Base-by-base conservation (phyloP, 2,329 filamentous ascomycete species). In the Sporothrix inflata region DNA sequence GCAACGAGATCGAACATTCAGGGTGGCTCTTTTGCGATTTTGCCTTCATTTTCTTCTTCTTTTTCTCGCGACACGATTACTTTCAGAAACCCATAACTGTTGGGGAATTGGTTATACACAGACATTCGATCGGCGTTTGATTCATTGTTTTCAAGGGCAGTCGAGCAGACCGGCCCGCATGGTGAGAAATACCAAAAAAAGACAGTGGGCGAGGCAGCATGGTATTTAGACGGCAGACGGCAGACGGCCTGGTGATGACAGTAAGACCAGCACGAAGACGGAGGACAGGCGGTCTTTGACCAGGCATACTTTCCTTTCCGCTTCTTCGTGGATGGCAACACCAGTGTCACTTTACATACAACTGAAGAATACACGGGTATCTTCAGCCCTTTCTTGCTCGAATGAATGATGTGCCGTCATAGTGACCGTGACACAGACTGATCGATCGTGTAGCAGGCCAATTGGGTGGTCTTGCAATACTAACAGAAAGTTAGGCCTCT, bases 101-200 rank as follows among this genome's bases (percentile, higher is more conserved):
- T 55, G 60, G 70, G 60, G 61, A 51, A 53, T 49, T 71, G 60
- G 70, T 14, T 71, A 57, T 71, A 57, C 55, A 70, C 49, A 67
- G 24, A 57, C 70, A 71, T 65, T 65, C 61, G 34, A 57, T 47
- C 21, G 60, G 47, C 60, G 61, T 71, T 66, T 42, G 53, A 61
- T 16, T 24, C 5, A 47, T 42, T 61, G 34, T 45, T 49, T 34
- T 30, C 40, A 21, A 49, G 63, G 42, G 40, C 42, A 21, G 42
- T 5, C 24, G 14, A 30, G 24, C 42, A 49, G 42, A 34, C 16
- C 7, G 30, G 24, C 63, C 63, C 42, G 19, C 24, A 34, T n/a
- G 63, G 27, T 24, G 42, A 49, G 63, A 67, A 49, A 49, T 49
- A 49, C 42, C 40, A 67, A 67, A 49, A 67, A 49, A 38, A 34